A percentile compares a stretch with the other conserved stretches of the same genome.
phyloP scores from a whole-genome alignment of 2,329 filamentous ascomycete genomes.

The Nectriaceae sp. region DNA sequence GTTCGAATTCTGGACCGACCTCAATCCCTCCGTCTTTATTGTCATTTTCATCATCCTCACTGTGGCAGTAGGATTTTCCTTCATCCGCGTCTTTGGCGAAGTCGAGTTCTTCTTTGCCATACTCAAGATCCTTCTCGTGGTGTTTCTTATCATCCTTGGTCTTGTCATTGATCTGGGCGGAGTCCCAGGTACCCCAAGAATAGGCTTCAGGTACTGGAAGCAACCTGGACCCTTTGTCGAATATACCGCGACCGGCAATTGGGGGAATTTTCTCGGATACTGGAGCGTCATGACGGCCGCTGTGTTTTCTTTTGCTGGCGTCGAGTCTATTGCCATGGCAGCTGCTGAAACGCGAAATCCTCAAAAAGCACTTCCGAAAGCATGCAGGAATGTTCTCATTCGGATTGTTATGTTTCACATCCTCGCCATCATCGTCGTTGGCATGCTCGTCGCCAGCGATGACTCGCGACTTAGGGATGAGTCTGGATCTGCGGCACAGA shows the following conservation, averaged over 20 bases:
- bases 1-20: slow-evolving; percentile 64
- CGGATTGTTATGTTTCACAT: slow-evolving; percentile 63
- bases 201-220: slow-evolving; percentile 71
- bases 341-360: slow-evolving; percentile 61
- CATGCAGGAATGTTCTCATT: slow-evolving; percentile 59
- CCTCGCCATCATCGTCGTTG: slow-evolving; percentile 70
- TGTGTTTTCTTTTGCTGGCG: slow-evolving; percentile 70
- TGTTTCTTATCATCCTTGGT: slow-evolving; percentile 63
- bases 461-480: slow-evolving; percentile 54
- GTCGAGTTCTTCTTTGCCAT: slow-evolving; percentile 55
- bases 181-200: slow-evolving; percentile 55
- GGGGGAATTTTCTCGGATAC: slow-evolving; percentile 68
- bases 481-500: slow-evolving; percentile 44
- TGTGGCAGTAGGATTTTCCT: slow-evolving; percentile 58
- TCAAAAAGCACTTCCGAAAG: slow-evolving; percentile 52
- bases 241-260: slow-evolving; percentile 58
- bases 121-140: slow-evolving; percentile 61
- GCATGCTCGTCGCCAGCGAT: slow-evolving; percentile 62
- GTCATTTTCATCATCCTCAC: slow-evolving; percentile 50
- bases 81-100: slow-evolving; percentile 62
- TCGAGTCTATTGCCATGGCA: slow-evolving; percentile 62
- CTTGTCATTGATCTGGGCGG: slow-evolving; percentile 65
- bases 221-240: slow-evolving; percentile 68
- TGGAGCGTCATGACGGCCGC: slow-evolving; percentile 63
- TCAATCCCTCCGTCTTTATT: slow-evolving; percentile 49